Percentiles rank a stretch among this genome's conserved stretches.
Conservation (phyloP, 768 basidiomycete species). For the Russula griseocarnosa region DNA sequence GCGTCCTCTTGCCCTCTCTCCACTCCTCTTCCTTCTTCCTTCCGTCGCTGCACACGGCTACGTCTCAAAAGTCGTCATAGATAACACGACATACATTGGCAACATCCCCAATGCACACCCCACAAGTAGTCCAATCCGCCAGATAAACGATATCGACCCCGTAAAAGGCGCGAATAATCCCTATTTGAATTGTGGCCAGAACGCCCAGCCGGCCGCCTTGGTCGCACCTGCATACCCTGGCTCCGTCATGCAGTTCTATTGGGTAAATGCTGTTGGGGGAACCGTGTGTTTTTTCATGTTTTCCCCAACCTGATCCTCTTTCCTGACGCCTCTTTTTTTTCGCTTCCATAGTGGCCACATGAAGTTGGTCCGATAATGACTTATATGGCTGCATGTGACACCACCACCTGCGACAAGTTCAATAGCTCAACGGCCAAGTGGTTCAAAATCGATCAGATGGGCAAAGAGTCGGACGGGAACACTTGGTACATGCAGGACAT, state of each 20-base stretch:
- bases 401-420: too few species aligned
- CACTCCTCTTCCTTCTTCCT: conserved; percentile 30
- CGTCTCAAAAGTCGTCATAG: conserved; percentile 22
- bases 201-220: too few species aligned
- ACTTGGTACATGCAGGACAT: too few species aligned
- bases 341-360: too few species aligned
- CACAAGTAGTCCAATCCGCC: conserved; percentile 36
- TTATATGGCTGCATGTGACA: too few species aligned
- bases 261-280: conserved; percentile 43
- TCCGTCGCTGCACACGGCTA: conserved; percentile 23
- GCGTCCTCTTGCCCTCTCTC: conserved; percentile 4
- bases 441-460: too few species aligned
- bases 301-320: background rate
- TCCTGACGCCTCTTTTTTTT: too few species aligned
- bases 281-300: conserved; percentile 30
- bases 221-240: conserved; percentile 56
- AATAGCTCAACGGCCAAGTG: too few species aligned
- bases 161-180: conserved; percentile 53
- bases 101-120: conserved; percentile 20
- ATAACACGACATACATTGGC: conserved; percentile 21
- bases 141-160: conserved; percentile 40
- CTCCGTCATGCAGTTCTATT: conserved; percentile 47
- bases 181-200: conserved; percentile 55
- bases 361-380: too few species aligned
- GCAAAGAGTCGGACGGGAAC: too few species aligned